phyloP scores from a whole-genome alignment of 192 early-diverging fungal genomes.

The Phlyctochytrium planicorne region DNA sequence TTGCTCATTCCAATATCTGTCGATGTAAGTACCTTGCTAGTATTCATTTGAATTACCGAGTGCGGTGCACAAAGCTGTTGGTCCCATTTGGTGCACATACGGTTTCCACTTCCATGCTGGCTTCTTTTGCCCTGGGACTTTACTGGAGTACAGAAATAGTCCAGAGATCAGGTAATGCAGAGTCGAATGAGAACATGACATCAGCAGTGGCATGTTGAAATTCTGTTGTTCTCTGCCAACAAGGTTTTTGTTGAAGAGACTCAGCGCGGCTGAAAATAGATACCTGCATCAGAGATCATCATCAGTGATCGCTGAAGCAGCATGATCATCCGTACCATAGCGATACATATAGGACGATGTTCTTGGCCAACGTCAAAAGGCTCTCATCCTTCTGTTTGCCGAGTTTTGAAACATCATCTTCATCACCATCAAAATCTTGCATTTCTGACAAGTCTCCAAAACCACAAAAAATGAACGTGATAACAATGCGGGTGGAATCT shows the following conservation, averaged over 20 bases:
- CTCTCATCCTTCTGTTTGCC: neutral
- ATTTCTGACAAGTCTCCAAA: no score
- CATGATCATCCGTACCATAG: neutral
- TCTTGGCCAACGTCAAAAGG: neutral
- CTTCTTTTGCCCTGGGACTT: no score
- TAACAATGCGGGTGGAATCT: no score
- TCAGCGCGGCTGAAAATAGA: slow-evolving; percentile 4
- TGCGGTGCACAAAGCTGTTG: slow-evolving; percentile 22
- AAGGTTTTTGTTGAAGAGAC: slow-evolving; percentile 20
- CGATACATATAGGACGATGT: slow-evolving; percentile 1
- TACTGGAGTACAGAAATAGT: neutral
- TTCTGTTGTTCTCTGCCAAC: slow-evolving; percentile 10
- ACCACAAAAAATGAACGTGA: no score
- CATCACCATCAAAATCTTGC: no score
- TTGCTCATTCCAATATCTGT: slow-evolving; percentile 33
- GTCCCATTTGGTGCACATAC: slow-evolving; percentile 9
- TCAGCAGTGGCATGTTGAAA: slow-evolving; percentile 26
- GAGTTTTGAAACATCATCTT: neutral
- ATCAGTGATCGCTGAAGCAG: no score
- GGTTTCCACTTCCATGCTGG: neutral
- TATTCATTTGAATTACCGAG: neutral
- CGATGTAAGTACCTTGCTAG: neutral
- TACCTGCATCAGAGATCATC: no score
- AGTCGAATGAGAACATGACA: slow-evolving; percentile 21
- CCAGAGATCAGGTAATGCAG: slow-evolving; percentile 4